phyloP scores from a whole-genome alignment of 352 stramenopile genomes.

The Phytophthora kernoviae region DNA sequence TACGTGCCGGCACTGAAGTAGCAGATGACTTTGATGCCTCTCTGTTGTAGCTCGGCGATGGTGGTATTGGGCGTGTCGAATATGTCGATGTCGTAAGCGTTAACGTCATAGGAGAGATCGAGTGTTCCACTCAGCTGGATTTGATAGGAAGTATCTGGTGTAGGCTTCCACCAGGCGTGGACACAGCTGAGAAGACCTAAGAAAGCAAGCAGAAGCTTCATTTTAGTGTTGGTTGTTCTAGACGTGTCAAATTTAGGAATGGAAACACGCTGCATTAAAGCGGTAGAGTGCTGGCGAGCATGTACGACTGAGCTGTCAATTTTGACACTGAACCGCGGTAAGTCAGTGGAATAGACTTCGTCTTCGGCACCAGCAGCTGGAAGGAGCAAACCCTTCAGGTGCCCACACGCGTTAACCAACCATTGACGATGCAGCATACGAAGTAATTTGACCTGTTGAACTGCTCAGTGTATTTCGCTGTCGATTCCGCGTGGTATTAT shows the following conservation, averaged over 20 bases:
- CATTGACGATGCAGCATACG: too few species aligned
- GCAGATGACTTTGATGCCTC: conserved; percentile 49
- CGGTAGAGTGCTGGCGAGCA: too few species aligned
- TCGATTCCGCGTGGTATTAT: too few species aligned
- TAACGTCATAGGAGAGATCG: conserved; percentile 35
- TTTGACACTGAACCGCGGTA: not conserved
- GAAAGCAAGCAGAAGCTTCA: conserved; percentile 12
- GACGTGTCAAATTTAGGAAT: conserved; percentile 12
- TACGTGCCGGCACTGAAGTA: conserved; percentile 67
- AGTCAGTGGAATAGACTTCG: conserved; percentile 12
- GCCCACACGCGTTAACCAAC: not conserved
- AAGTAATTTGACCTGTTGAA: too few species aligned
- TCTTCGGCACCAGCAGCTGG: conserved; percentile 19
- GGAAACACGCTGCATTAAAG: not conserved
- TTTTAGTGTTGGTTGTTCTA: conserved; percentile 2
- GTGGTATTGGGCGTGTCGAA: conserved; percentile 38
- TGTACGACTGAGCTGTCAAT: too few species aligned
- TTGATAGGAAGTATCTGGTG: conserved; percentile 43
- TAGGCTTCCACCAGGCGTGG: conserved; percentile 40
- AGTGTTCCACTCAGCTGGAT: conserved; percentile 42
- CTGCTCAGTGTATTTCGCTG: too few species aligned
- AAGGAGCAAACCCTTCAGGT: conserved; percentile 4
- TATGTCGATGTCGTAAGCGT: conserved; percentile 49
- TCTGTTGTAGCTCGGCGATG: conserved; percentile 31
- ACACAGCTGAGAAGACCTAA: not conserved